These are phyloP conservation scores for Phytophthora pinifolia DNA, from an alignment of 352 stramenopile genomes.

Conservation along the genomic window DNA sequence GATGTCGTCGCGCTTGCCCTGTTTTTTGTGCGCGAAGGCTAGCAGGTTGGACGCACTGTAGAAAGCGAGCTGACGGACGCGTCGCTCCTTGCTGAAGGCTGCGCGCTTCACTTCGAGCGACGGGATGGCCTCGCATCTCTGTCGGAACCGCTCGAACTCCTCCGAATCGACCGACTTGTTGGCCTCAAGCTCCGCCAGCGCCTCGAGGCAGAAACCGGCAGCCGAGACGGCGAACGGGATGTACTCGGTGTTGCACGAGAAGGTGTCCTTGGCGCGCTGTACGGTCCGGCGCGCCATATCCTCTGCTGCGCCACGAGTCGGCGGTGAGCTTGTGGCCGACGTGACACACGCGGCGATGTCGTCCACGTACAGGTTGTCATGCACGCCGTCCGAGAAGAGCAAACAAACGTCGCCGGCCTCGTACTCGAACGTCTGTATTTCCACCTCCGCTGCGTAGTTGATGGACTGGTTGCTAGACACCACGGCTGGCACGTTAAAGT, in stretches of 20 bases:
- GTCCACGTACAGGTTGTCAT: conserved; percentile 88
- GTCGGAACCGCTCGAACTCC: conserved; percentile 69
- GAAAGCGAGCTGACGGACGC: conserved; percentile 84
- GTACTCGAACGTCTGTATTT: conserved; percentile 75
- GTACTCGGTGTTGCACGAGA: conserved; percentile 60
- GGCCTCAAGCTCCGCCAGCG: conserved; percentile 73
- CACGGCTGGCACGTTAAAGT: conserved; percentile 89
- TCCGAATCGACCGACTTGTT: conserved; percentile 61
- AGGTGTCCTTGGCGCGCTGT: conserved; percentile 66
- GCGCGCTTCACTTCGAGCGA: conserved; percentile 56
- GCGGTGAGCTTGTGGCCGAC: conserved; percentile 12
- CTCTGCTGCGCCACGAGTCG: conserved; percentile 47
- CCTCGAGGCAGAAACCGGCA: conserved; percentile 76
- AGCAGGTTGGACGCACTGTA: conserved; percentile 89
- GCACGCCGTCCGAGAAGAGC: conserved; percentile 85
- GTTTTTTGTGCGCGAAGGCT: conserved; percentile 88
- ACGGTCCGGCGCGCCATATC: conserved; percentile 78
- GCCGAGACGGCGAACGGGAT: conserved; percentile 87
- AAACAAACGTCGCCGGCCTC: conserved; percentile 79
- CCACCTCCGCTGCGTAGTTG: conserved; percentile 72
- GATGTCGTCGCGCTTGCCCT: conserved; percentile 87
- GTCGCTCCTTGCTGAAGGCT: conserved; percentile 80
- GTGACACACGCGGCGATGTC: conserved; percentile 70
- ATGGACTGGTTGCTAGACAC: conserved; percentile 86
- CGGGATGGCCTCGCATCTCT: conserved; percentile 76